phyloP scores from a whole-genome alignment of 371 early-diverging fungal genomes.

The Haplosporangium sp. region DNA sequence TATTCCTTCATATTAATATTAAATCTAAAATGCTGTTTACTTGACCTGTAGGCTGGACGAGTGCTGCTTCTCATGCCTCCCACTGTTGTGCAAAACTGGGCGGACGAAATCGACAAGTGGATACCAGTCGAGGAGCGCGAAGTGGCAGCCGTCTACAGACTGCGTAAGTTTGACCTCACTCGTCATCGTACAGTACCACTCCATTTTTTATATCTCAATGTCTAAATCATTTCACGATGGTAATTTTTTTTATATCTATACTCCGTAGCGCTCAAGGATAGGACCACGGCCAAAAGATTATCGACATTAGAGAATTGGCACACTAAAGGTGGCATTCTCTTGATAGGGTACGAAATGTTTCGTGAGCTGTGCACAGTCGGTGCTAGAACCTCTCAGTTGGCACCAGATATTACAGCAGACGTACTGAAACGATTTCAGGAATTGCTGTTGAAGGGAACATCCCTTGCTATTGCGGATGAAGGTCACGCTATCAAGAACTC shows the following conservation, averaged over 20 bases:
- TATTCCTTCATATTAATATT: too few species aligned
- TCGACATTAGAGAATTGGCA: constrained; percentile 63
- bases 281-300: not conserved
- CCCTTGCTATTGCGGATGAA: constrained; percentile 86
- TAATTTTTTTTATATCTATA: not conserved
- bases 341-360: constrained; percentile 74
- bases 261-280: constrained; percentile 1
- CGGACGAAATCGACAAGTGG: constrained; percentile 77
- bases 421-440: constrained; percentile 20
- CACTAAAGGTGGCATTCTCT: constrained; percentile 69
- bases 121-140: constrained; percentile 55
- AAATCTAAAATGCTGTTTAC: not conserved
- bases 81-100: constrained; percentile 83
- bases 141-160: constrained; percentile 36
- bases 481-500: constrained; percentile 87
- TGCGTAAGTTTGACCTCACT: constrained; percentile 21
- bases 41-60: constrained; percentile 60
- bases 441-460: constrained; percentile 69
- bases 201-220: not conserved
- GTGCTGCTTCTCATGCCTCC: constrained; percentile 87
- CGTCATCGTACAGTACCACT: not conserved
- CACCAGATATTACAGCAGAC: constrained; percentile 10
- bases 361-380: constrained; percentile 49
- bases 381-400: not conserved
- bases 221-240: not conserved